Evolutionary conservation across 345 rosid species (phyloP).

Genomic region (Syzygium aqueum): DNA sequence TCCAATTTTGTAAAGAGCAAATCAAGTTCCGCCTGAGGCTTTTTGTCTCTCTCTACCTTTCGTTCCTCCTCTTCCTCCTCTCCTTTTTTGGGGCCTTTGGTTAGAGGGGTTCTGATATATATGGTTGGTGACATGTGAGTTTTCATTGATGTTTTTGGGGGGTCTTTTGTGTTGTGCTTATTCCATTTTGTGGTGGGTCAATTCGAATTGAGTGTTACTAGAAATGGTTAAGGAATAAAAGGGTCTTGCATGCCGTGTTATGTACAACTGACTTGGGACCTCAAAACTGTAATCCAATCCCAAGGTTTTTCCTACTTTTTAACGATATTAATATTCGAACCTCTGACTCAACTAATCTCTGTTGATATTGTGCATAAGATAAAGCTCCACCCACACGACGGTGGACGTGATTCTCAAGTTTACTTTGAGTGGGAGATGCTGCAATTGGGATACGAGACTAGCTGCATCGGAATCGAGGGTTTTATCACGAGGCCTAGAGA

Average conservation of each 20-base stretch:
- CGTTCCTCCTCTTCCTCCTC: background rate
- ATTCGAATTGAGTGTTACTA: background rate
- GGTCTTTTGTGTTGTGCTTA: background rate
- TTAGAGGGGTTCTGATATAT: background rate
- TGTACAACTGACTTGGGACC: background rate
- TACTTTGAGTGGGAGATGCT: background rate
- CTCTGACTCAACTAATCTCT: background rate
- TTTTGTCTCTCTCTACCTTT: background rate
- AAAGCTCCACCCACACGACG: background rate
- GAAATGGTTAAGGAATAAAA: background rate
- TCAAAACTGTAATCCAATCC: background rate
- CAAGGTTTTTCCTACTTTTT: background rate
- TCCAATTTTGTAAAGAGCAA: constrained; percentile 15
- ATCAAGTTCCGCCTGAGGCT: background rate
- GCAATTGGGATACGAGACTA: background rate
- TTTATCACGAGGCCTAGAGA: background rate
- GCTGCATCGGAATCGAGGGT: background rate
- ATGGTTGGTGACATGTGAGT: background rate
- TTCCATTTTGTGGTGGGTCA: background rate
- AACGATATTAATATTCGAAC: background rate
- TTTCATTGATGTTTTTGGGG: background rate
- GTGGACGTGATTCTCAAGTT: background rate
- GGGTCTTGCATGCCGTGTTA: background rate
- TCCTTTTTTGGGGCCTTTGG: background rate
- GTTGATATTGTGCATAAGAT: background rate